Evolutionary conservation across 148 eudicot genomes (phyloP), one percentile per base, ranked within the genome.

Genomic region (Cornus kousa): DNA sequence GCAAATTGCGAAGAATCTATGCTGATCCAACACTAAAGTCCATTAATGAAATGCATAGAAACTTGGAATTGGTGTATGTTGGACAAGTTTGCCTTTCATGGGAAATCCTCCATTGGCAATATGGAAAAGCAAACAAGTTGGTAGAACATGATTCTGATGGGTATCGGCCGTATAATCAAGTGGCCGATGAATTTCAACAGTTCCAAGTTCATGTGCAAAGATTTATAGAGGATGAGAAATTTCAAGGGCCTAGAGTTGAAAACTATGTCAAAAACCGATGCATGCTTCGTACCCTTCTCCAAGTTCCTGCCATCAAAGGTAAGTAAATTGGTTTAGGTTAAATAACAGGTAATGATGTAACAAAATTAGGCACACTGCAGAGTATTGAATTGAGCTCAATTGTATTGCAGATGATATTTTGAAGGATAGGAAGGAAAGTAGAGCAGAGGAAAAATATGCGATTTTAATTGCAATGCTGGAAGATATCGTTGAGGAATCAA

Each of bases 101-200:
- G 97, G 99, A 96, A 83, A 92, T 94, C 70, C 89, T 96, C 24
- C 80, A 85, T 68, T 93, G 99, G 99, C 90, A 89, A 50, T 84
- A 87, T 67, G 82, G 71, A 55, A 93, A 90, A 80, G 85, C 88
- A 0, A 82, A 78, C 35, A 94, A 90, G 83, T 72, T 96, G 22
- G 77, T 78, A 2, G 87, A 82, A 65, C 68, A 86, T 40, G 94
- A 96, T 71, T 67, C 86, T 64, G 79, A 80, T 17, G 88, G 88
- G 20, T 73, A 64, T 71, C 89, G 81, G 35, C 86, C 89, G 12
- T 89, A 92, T 70, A 91, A 89, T 69, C 85, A 83, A 65, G 90
- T 83, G 22, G 91, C 99, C 1, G 92, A 83, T 7, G 98, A 93
- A 60, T 92, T 88, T 78, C 97, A 93, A 66, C 89, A 93, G 78